These are phyloP conservation scores for Suhomyces xylopsoci DNA, from an alignment of 805 yeast genomes.

Conservation along the genomic window DNA sequence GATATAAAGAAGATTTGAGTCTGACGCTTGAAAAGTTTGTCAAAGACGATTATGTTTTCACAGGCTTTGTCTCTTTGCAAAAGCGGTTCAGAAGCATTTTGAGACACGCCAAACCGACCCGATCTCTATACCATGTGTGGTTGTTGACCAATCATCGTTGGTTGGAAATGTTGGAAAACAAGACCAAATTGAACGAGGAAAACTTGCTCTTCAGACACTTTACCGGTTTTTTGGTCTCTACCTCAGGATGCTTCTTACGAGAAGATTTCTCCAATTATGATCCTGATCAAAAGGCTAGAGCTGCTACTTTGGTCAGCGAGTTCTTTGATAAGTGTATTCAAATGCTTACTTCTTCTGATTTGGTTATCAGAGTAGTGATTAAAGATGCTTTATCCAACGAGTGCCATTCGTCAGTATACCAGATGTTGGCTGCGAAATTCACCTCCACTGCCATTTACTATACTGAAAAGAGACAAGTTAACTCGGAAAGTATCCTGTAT, in stretches of 20 bases:
- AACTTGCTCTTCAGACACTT: conserved; percentile 57
- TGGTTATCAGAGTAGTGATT: conserved; percentile 63
- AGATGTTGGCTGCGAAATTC: conserved; percentile 46
- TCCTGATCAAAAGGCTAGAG: conserved; percentile 23
- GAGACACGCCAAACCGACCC: conserved; percentile 35
- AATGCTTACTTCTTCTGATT: conserved; percentile 46
- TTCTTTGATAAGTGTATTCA: conserved; percentile 52
- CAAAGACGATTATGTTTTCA: conserved; percentile 54
- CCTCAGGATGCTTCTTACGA: conserved; percentile 59
- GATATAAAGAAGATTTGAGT: conserved; percentile 16
- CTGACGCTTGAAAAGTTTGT: conserved; percentile 36
- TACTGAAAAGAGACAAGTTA: conserved; percentile 21
- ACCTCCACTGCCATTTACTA: conserved; percentile 34
- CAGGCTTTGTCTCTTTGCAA: conserved; percentile 73
- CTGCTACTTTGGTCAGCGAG: conserved; percentile 37
- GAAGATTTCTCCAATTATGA: conserved; percentile 24
- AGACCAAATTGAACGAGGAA: conserved; percentile 30
- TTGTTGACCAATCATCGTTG: conserved; percentile 49
- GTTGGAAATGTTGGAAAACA: conserved; percentile 31
- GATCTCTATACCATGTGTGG: conserved; percentile 40
- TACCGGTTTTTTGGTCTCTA: conserved; percentile 70
- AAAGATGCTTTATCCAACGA: conserved; percentile 69
- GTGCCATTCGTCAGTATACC: conserved; percentile 56
- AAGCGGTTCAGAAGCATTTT: conserved; percentile 51
- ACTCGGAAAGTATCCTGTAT: conserved; percentile 33